Evolutionary conservation across 202 grass and related monocot genomes (phyloP), one percentile per base, ranked within the genome.

Genomic region (Zizania palustris): DNA sequence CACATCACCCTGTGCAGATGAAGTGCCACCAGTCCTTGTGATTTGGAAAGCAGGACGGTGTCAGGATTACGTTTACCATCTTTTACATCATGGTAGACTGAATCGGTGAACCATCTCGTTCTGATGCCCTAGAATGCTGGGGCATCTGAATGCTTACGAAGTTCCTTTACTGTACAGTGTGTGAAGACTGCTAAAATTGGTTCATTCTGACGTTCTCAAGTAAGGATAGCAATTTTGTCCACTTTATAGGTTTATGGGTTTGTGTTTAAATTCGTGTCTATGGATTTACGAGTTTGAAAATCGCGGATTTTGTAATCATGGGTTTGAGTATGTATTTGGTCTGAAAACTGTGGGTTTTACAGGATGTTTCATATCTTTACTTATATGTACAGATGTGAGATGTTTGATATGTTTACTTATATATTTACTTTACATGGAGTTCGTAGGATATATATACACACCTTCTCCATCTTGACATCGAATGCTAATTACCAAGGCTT

Each of bases 11-110:
- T 78, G 72, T 68, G 55, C 76, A 87, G 76, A 60, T 67, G 59
- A 50, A 84, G 72, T 58, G 11, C 5, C 75, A 75, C 51, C 63
- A 4, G 18, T 84, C 64, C 76, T 75, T 20, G 3, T 16, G 34
- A 80, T 88, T 84, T 80, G 62, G 71, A 71, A 73, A 59, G 76
- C 21, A 66, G 71, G 86, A 88, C 53, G 65, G 86, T 80, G 76
- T 48, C 60, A 46, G 46, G 65, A 75, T 66, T 51, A 51, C 20
- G 20, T 65, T 37, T 64, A 51, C 70, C 40, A 65, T 44, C 48
- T 33, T 84, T 0, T 64, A 60, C 65, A 88, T 53, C 63, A 80
- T 45, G 16, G 65, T 75, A 76, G 18, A 28, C 28, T 28, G 28
- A 28, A 72, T 37, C 11, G 49, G 53, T 72, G 62, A 69, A 20